These are phyloP conservation scores for Posidonia australis DNA, from an alignment of 106 monocot genomes.

Conservation along the genomic window DNA sequence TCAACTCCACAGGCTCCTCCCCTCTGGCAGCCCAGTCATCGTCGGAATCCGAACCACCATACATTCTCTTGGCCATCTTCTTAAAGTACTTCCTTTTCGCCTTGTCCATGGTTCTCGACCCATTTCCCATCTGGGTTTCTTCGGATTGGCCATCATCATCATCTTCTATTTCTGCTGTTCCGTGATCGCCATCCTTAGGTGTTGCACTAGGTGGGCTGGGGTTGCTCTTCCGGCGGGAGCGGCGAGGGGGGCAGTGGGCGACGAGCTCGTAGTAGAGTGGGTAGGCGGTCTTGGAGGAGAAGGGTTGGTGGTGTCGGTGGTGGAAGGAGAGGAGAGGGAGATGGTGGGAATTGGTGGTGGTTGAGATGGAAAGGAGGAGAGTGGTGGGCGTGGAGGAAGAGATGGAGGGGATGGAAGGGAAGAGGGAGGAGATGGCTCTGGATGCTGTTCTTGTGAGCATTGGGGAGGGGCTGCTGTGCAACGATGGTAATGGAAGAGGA, in stretches of 20 bases:
- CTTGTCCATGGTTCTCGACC: slow-evolving; percentile 26
- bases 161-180: not conserved
- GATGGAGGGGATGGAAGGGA: too few species aligned
- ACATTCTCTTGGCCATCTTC: slow-evolving; percentile 58
- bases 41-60: slow-evolving; percentile 47
- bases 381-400: not conserved
- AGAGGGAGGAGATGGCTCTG: too few species aligned
- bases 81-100: slow-evolving; percentile 80
- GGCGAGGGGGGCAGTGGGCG: slow-evolving; percentile 39
- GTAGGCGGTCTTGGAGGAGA: slow-evolving; percentile 55
- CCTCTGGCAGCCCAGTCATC: slow-evolving; percentile 3
- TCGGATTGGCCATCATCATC: not conserved
- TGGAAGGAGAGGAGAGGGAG: slow-evolving; percentile 1
- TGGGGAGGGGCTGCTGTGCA: too few species aligned
- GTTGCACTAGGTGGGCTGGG: not conserved
- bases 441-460: too few species aligned
- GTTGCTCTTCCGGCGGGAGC: slow-evolving; percentile 3
- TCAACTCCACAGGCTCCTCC: slow-evolving; percentile 56
- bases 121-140: not conserved
- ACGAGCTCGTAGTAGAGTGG: slow-evolving; percentile 97
- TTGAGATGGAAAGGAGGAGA: slow-evolving; percentile 1
- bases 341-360: slow-evolving; percentile 1
- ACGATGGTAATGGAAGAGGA: too few species aligned
- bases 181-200: not conserved
- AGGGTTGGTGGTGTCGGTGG: slow-evolving; percentile 23